phyloP scores from a whole-genome alignment of 495 filamentous ascomycete species.

The Daldinia caldariorum region DNA sequence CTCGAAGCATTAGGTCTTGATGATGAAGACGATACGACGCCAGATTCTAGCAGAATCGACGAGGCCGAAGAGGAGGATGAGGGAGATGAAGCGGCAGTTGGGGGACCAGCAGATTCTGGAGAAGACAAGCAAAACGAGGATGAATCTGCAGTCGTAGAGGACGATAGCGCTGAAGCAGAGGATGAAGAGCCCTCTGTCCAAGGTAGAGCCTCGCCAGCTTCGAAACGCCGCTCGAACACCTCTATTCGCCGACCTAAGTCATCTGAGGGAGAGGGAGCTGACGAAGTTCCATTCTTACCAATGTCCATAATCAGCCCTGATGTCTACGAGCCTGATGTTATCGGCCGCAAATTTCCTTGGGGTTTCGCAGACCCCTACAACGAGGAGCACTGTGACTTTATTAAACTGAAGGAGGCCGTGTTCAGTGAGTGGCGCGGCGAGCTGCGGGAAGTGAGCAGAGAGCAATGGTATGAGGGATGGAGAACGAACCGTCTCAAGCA shows the following conservation, averaged over 20 bases:
- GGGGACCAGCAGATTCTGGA: constrained; percentile 43
- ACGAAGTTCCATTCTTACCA: constrained; percentile 72
- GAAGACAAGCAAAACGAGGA: constrained; percentile 22
- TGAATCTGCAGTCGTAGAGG: constrained; percentile 39
- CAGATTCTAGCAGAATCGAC: constrained; percentile 65
- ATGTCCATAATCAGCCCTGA: constrained; percentile 96
- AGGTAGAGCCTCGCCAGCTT: constrained; percentile 39
- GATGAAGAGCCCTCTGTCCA: constrained; percentile 51
- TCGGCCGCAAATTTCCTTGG: constrained; percentile 93
- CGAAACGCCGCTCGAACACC: constrained; percentile 59
- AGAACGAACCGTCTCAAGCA: constrained; percentile 72
- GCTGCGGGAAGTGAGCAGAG: constrained; percentile 88
- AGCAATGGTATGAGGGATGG: constrained; percentile 97
- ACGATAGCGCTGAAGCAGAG: constrained; percentile 47
- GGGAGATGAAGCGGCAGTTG: constrained; percentile 40
- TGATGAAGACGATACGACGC: constrained; percentile 69
- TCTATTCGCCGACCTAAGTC: constrained; percentile 58
- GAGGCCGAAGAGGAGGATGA: constrained; percentile 67
- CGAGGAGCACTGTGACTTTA: constrained; percentile 91
- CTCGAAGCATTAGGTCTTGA: constrained; percentile 86
- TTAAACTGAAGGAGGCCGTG: constrained; percentile 87
- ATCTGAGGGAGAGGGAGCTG: constrained; percentile 48
- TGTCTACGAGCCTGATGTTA: constrained; percentile 77
- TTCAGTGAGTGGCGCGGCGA: constrained; percentile 94
- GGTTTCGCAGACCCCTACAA: constrained; percentile 95